Conservation (phyloP, 352 stramenopile genomes). For the Phytophthora macrochlamydospora region DNA sequence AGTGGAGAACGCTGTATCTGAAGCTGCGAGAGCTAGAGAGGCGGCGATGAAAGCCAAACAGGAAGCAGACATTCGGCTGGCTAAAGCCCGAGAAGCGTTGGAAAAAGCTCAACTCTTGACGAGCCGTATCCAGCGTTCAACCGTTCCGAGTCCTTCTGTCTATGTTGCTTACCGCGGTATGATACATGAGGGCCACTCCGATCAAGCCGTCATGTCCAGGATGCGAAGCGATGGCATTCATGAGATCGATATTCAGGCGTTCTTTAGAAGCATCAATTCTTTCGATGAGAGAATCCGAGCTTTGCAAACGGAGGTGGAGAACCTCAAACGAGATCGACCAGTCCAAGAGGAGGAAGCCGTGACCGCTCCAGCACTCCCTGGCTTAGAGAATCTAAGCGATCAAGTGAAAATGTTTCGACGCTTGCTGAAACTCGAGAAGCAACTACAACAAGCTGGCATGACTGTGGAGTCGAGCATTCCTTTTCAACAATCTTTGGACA, state of each 20-base stretch:
- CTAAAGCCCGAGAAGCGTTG: slow-evolving; percentile 71
- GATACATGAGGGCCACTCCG: slow-evolving; percentile 69
- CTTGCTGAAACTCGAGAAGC: slow-evolving; percentile 83
- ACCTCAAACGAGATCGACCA: slow-evolving; percentile 73
- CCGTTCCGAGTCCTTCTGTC: slow-evolving; percentile 47
- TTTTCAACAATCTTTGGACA: slow-evolving; percentile 90
- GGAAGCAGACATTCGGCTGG: slow-evolving; percentile 80
- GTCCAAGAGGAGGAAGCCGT: slow-evolving; percentile 48
- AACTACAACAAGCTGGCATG: slow-evolving; percentile 84
- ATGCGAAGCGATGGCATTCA: slow-evolving; percentile 82
- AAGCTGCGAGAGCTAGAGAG: slow-evolving; percentile 71
- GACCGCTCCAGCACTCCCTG: slow-evolving; percentile 56
- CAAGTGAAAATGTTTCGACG: slow-evolving; percentile 81
- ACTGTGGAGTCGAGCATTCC: slow-evolving; percentile 91
- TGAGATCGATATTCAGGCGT: slow-evolving; percentile 68
- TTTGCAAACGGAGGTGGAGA: slow-evolving; percentile 83
- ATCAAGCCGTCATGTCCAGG: slow-evolving; percentile 69
- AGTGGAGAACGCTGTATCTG: slow-evolving; percentile 59
- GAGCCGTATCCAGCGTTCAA: slow-evolving; percentile 76
- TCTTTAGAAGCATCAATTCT: slow-evolving; percentile 85
- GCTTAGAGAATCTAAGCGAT: slow-evolving; percentile 71
- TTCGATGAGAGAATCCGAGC: slow-evolving; percentile 85
- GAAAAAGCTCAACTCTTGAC: slow-evolving; percentile 82
- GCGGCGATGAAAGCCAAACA: slow-evolving; percentile 78
- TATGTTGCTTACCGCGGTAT: slow-evolving; percentile 71